Evolutionary conservation across 1,139 yeast species (phyloP), one percentile per base, ranked within the genome.

Genomic region (Sugiyamaella neomexicana): DNA sequence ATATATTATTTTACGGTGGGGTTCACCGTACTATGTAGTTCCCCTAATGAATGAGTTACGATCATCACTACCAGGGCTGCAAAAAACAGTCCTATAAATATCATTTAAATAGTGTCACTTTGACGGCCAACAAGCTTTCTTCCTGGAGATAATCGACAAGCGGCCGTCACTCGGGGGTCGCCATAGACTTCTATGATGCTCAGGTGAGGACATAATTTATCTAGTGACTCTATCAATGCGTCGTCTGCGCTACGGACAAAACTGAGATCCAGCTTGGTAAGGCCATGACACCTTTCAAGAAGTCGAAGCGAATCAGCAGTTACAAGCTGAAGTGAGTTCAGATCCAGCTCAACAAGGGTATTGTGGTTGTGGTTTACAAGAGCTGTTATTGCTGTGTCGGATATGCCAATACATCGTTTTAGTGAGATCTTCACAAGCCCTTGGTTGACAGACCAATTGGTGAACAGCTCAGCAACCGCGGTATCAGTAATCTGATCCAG

Each of bases 131-230:
- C 81, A 3, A 89, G 74, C 57, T 81, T 78, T 44, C 88, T 65
- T 10, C 83, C 86, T 1, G 75, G 74, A 55, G 84, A 74, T 3
- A 79, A 67, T 4, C 46, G 36, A 45, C 65, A 64, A 25, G 73
- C 72, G 6, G 77, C 72, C 0, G 90, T 83, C 54, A 93, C 84
- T 59, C 81, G 74, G 61, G 86, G 87, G 62, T 85, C 79, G 0
- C 96, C 96, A 68, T 85, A 88, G 5, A 88, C 89, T 65, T 89
- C 96, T 54, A 90, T 65, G 10, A 87, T 74, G 45, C 78, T 76
- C 56, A 90, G 70, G 50, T 79, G 80, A 0, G 84, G 80, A 61
- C 93, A 86, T 13, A 76, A 74, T 27, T 77, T 73, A 7, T 84
- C 79, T 16, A 89, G 62, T 20, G 78, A 65, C 31, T 77, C 76